Percentiles rank a stretch among this genome's conserved stretches.
phyloP scores from a whole-genome alignment of 495 filamentous ascomycete species.

The Penicillium cosmopolitanum region DNA sequence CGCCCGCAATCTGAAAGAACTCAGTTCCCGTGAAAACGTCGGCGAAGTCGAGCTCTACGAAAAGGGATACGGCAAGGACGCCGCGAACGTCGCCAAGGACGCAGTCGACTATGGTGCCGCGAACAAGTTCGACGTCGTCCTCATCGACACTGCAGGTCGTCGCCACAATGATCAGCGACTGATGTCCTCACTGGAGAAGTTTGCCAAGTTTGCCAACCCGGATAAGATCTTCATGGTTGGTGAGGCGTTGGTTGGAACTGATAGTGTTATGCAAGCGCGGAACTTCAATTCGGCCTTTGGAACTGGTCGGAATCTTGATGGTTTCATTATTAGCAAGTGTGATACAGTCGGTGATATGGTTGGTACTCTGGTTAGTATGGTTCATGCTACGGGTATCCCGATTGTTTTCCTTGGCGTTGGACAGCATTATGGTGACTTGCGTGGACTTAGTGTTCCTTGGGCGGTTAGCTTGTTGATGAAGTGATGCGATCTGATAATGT shows the following conservation, averaged over 20 bases:
- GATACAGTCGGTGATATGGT: conserved; percentile 99
- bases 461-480: conserved; percentile 81
- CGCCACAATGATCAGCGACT: conserved; percentile 93
- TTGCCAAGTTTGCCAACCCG: conserved; percentile 90
- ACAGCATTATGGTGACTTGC: conserved; percentile 94
- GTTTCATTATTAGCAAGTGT: conserved; percentile 98
- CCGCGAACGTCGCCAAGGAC: conserved; percentile 92
- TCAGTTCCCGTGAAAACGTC: conserved; percentile 73
- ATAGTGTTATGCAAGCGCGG: conserved; percentile 90
- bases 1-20: conserved; percentile 84
- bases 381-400: conserved; percentile 94
- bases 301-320: conserved; percentile 75
- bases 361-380: conserved; percentile 94
- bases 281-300: conserved; percentile 97
- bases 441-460: conserved; percentile 91
- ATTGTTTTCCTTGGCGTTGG: conserved; percentile 93
- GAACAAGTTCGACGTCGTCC: conserved; percentile 84
- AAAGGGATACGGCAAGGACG: conserved; percentile 97
- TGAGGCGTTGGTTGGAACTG: conserved; percentile 92
- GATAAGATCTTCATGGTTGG: conserved; percentile 99
- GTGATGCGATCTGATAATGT: conserved; percentile 22
- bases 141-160: conserved; percentile 95
- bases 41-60: conserved; percentile 90
- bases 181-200: conserved; percentile 95
- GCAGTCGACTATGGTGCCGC: conserved; percentile 78